Conservation (phyloP, 1,139 yeast species). For the Pichia sp. region DNA sequence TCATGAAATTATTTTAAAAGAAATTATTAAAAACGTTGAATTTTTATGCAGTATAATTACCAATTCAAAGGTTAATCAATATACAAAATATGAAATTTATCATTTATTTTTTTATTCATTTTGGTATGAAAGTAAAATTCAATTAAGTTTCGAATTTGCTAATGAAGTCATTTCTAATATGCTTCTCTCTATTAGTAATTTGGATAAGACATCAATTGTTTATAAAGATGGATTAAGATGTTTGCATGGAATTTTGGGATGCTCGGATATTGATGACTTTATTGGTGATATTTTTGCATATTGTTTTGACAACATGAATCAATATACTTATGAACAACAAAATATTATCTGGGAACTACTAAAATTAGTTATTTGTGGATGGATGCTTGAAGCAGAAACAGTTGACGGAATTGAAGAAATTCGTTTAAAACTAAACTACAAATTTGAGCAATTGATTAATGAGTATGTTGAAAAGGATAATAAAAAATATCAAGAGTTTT, state of each 20-base stretch:
- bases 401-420: neutral
- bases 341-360: conserved; percentile 10
- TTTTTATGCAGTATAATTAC: conserved; percentile 2
- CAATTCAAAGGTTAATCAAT: neutral
- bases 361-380: conserved; percentile 9
- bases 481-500: conserved; percentile 8
- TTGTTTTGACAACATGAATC: conserved; percentile 3
- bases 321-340: conserved; percentile 2
- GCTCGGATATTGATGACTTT: conserved; percentile 7
- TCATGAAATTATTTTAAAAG: conserved; percentile 5
- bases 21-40: conserved; percentile 2
- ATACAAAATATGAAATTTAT: conserved; percentile 9
- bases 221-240: conserved; percentile 9
- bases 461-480: conserved; percentile 13
- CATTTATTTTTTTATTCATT: conserved; percentile 8
- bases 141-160: conserved; percentile 7
- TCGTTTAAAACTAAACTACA: neutral
- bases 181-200: conserved; percentile 1
- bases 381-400: conserved; percentile 7
- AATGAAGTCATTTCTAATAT: neutral
- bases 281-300: conserved; percentile 3
- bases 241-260: conserved; percentile 3
- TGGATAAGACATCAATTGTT: neutral
- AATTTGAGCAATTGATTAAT: neutral
- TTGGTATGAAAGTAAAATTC: conserved; percentile 5